Conservation (phyloP, 257 asterid species). For the Phtheirospermum japonicum region DNA sequence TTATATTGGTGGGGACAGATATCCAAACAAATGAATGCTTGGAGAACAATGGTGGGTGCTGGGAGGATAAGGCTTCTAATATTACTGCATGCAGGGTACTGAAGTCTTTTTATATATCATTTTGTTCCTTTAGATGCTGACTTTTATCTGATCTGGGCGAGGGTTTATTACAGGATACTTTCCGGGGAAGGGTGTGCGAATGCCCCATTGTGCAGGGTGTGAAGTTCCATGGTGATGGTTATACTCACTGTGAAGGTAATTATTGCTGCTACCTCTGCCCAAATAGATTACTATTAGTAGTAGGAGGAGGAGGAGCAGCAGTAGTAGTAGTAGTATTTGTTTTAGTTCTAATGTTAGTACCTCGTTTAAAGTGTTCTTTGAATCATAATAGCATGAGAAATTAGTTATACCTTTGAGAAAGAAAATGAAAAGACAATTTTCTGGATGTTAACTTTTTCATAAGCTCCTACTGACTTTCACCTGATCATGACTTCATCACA, state of each 20-base stretch:
- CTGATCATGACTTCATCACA: conserved; percentile 5
- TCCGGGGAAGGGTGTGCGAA: conserved; percentile 88
- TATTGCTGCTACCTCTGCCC: conserved; percentile 8
- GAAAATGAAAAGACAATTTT: conserved; percentile 5
- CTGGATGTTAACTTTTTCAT: background rate
- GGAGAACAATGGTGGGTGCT: conserved; percentile 92
- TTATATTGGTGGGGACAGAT: conserved; percentile 39
- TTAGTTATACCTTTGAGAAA: background rate
- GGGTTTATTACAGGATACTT: conserved; percentile 64
- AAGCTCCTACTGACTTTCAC: background rate
- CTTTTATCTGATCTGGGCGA: conserved; percentile 11
- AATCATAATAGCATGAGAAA: conserved; percentile 4
- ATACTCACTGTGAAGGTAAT: conserved; percentile 86
- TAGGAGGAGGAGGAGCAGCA: too few species aligned
- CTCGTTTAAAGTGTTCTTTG: background rate
- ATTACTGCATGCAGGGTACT: conserved; percentile 91
- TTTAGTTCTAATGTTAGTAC: background rate
- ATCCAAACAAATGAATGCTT: conserved; percentile 90
- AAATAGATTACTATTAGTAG: background rate
- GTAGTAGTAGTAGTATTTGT: too few species aligned
- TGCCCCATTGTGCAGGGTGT: conserved; percentile 90
- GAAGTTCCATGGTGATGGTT: conserved; percentile 85
- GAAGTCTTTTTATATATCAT: background rate
- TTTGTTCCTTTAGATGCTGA: conserved; percentile 11
- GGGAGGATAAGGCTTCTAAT: conserved; percentile 81